Conservation (phyloP, 148 eudicot genomes). For the Cornus florida region DNA sequence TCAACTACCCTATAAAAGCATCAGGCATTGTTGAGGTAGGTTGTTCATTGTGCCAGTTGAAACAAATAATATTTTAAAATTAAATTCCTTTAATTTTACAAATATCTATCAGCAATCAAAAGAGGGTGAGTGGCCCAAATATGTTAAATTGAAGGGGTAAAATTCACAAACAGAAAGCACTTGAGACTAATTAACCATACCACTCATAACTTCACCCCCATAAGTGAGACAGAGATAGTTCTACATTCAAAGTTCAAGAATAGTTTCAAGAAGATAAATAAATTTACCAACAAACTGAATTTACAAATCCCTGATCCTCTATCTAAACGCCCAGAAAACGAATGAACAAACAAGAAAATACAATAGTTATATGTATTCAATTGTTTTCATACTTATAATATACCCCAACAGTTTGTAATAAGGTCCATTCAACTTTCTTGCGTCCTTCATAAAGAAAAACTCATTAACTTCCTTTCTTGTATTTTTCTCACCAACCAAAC, state of each 20-base stretch:
- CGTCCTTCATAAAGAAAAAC: background rate
- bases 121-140: too few species aligned
- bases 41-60: too few species aligned
- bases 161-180: too few species aligned
- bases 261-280: background rate
- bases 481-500: slow-evolving; percentile 4
- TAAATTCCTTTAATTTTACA: too few species aligned
- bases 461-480: background rate
- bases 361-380: too few species aligned
- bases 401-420: background rate
- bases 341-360: too few species aligned
- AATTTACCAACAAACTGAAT: background rate
- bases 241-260: background rate
- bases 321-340: background rate
- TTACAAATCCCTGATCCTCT: background rate
- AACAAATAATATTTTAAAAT: too few species aligned
- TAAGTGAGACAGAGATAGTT: background rate
- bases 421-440: background rate
- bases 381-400: background rate
- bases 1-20: too few species aligned
- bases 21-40: background rate
- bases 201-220: background rate
- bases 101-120: too few species aligned
- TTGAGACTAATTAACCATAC: too few species aligned
- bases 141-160: too few species aligned